phyloP scores from a whole-genome alignment of 2,329 filamentous ascomycete genomes.

The Pestalotiopsis sp. region DNA sequence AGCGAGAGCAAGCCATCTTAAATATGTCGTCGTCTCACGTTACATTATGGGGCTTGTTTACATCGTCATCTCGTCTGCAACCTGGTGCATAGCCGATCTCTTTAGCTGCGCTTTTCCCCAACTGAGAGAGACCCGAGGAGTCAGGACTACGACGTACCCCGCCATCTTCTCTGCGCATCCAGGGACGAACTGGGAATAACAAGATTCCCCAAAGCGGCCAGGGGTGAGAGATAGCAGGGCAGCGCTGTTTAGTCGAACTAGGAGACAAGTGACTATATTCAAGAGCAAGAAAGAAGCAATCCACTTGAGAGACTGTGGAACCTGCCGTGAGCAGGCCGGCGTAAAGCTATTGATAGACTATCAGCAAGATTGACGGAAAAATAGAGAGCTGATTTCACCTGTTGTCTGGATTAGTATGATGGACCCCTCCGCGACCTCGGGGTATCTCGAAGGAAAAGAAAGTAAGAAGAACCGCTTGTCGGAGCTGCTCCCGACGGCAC shows the following conservation, averaged over 20 bases:
- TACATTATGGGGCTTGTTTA: constrained; percentile 7
- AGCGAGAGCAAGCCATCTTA: background rate
- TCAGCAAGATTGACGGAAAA: background rate
- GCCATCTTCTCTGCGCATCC: background rate
- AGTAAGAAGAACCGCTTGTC: background rate
- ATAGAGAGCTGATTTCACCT: background rate
- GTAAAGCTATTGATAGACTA: background rate
- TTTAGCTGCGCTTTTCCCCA: background rate
- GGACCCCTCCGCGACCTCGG: background rate
- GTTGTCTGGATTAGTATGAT: background rate
- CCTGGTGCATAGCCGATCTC: background rate
- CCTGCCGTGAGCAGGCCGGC: background rate
- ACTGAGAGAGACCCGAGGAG: background rate
- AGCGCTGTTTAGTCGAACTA: background rate
- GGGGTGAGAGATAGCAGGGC: background rate
- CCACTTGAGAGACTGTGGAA: background rate
- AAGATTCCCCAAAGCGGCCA: background rate
- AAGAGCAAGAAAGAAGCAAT: background rate
- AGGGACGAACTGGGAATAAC: background rate
- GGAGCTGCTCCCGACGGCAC: background rate
- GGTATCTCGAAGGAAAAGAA: background rate
- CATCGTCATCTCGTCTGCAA: background rate
- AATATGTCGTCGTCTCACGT: background rate
- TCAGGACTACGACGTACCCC: background rate
- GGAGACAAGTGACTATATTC: background rate